A percentile compares a stretch with the other conserved stretches of the same genome.
Evolutionary conservation across 495 filamentous ascomycete species (phyloP).

Genomic region (Podospora sp.): DNA sequence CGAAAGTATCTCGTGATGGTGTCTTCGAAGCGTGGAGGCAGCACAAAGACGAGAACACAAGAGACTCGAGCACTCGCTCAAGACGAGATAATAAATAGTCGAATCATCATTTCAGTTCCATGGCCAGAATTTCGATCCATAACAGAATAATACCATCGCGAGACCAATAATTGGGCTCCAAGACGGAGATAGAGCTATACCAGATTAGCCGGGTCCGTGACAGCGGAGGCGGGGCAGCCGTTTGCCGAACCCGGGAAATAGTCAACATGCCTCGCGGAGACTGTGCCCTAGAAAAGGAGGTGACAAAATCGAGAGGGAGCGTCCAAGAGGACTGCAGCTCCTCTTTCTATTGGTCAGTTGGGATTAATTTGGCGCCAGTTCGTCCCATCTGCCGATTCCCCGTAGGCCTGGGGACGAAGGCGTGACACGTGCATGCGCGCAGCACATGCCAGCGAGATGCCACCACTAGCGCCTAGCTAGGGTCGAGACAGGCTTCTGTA

Average conservation of each 20-base stretch:
- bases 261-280: neutral
- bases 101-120: neutral
- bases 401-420: neutral
- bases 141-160: neutral
- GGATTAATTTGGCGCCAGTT: neutral
- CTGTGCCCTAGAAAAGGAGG: neutral
- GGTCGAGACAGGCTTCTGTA: neutral
- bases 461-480: neutral
- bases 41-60: neutral
- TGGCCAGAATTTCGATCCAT: neutral
- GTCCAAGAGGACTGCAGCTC: neutral
- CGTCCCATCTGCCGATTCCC: neutral
- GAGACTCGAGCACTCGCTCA: neutral
- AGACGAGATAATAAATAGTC: slow-evolving; percentile 1
- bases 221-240: slow-evolving; percentile 27
- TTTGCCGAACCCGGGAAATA: neutral
- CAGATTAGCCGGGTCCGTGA: slow-evolving; percentile 26
- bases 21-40: neutral
- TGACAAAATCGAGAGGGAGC: neutral
- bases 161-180: neutral
- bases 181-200: neutral
- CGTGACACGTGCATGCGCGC: neutral
- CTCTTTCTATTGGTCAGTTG: neutral
- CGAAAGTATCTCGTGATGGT: neutral
- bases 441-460: neutral